phyloP scores from a whole-genome alignment of 108 stramenopile genomes.

The Parmales sp. region DNA sequence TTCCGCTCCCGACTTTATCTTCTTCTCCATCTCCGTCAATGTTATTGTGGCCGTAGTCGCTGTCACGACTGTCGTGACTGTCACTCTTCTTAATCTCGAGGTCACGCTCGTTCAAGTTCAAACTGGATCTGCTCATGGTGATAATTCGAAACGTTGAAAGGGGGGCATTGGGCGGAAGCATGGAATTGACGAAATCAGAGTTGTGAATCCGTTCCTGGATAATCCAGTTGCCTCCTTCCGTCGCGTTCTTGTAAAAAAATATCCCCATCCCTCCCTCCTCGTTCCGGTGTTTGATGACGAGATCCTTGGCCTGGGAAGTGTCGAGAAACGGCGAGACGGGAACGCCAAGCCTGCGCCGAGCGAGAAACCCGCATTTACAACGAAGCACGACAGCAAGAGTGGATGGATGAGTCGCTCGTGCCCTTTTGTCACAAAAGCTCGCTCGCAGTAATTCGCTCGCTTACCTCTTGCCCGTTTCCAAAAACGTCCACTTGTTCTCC shows the following conservation, averaged over 20 bases:
- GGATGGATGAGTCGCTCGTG: too few relatives aligned
- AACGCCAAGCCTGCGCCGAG: slow-evolving; percentile 51
- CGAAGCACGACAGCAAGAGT: too few relatives aligned
- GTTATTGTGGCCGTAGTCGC: too few relatives aligned
- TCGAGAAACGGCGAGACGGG: slow-evolving; percentile 83
- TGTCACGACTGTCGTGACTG: too few relatives aligned
- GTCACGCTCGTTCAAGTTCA: slow-evolving; percentile 37
- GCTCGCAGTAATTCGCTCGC: too few relatives aligned
- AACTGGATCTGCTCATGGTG: slow-evolving; percentile 65
- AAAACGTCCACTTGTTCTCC: slow-evolving; percentile 97
- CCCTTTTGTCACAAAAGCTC: too few relatives aligned
- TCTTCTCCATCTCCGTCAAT: too few relatives aligned
- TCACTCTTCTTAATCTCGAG: too few relatives aligned
- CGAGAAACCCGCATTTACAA: too few relatives aligned
- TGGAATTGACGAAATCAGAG: slow-evolving; percentile 24
- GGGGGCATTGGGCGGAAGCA: slow-evolving; percentile 85
- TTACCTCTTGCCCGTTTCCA: slow-evolving; percentile 65
- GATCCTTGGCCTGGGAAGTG: slow-evolving; percentile 45
- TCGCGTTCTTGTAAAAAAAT: slow-evolving; percentile 86
- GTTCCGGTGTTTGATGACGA: slow-evolving; percentile 91
- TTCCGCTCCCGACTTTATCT: slow-evolving; percentile 25
- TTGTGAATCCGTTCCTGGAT: slow-evolving; percentile 79
- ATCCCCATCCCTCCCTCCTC: slow-evolving; percentile 98
- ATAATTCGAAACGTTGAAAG: slow-evolving; percentile 95
- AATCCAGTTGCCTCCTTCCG: slow-evolving; percentile 92